Evolutionary conservation across 768 basidiomycete species (phyloP).

Genomic region (Amanita molliuscula): DNA sequence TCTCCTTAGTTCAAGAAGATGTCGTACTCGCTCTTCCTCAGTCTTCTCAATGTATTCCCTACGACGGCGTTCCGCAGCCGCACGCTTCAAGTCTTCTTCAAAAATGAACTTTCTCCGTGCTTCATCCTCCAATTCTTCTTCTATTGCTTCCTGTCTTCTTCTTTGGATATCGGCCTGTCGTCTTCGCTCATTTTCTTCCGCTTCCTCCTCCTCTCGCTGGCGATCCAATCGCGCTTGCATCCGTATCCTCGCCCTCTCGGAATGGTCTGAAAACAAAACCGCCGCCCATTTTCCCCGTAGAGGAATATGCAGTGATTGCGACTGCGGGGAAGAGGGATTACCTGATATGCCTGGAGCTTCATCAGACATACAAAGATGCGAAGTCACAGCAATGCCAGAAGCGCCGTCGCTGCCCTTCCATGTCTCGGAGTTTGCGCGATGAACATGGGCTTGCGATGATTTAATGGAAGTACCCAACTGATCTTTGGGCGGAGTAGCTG

Average conservation of each 20-base stretch:
- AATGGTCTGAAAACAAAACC: constrained; percentile 11
- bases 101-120: constrained; percentile 25
- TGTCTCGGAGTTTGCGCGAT: neutral
- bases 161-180: constrained; percentile 27
- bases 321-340: neutral
- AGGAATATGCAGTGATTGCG: constrained; percentile 1
- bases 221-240: constrained; percentile 11
- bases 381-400: neutral
- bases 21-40: constrained; percentile 33
- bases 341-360: neutral
- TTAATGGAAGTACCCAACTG: neutral
- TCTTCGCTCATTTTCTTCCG: constrained; percentile 34
- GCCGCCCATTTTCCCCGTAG: constrained; percentile 5
- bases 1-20: constrained; percentile 38
- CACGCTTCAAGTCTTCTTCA: constrained; percentile 29
- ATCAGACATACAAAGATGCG: neutral
- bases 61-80: constrained; percentile 25
- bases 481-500: neutral
- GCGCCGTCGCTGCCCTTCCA: neutral
- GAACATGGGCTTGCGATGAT: neutral
- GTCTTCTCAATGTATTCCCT: constrained; percentile 29
- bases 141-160: constrained; percentile 31
- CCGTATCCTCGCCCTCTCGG: constrained; percentile 16
- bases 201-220: constrained; percentile 28
- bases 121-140: constrained; percentile 35